Evolutionary conservation across 1,284 basidiomycete genomes (phyloP).

Genomic region (Ganoderma lucidum): DNA sequence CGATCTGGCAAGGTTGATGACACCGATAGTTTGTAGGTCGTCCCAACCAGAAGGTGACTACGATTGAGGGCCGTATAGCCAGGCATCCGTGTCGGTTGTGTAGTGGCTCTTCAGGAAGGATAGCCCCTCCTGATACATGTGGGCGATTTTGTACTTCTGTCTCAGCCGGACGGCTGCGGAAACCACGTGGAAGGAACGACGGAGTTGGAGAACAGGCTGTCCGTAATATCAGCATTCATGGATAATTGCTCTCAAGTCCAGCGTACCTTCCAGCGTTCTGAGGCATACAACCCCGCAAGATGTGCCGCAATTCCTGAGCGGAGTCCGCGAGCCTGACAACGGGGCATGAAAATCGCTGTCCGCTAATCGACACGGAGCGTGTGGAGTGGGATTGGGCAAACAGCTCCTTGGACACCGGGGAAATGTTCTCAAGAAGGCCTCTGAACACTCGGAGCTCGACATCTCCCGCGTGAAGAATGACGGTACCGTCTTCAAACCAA

Average conservation of each 20-base stretch:
- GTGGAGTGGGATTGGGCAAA: neutral
- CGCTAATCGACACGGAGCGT: neutral
- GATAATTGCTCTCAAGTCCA: neutral
- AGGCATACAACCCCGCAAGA: neutral
- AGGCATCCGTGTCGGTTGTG: no score
- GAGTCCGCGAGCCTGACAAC: neutral
- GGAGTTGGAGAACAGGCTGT: neutral
- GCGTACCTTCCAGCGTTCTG: neutral
- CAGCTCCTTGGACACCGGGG: neutral
- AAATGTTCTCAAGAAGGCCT: neutral
- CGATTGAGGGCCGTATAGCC: no score
- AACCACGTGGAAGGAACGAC: neutral
- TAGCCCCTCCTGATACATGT: neutral
- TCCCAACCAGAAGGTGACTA: neutral
- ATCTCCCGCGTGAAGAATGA: neutral
- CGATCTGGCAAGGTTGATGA: neutral
- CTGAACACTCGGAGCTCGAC: neutral
- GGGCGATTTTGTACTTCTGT: neutral
- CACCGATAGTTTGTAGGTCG: neutral
- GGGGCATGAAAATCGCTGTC: neutral
- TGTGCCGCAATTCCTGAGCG: neutral
- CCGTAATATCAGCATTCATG: neutral
- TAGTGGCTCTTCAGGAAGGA: neutral
- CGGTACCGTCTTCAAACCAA: neutral
- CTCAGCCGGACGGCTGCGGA: neutral